A percentile compares a stretch with the other conserved stretches of the same genome.
These are phyloP conservation scores for Eimeria mitis DNA, from an alignment of 169 alveolate species.

Conservation along the genomic window DNA sequence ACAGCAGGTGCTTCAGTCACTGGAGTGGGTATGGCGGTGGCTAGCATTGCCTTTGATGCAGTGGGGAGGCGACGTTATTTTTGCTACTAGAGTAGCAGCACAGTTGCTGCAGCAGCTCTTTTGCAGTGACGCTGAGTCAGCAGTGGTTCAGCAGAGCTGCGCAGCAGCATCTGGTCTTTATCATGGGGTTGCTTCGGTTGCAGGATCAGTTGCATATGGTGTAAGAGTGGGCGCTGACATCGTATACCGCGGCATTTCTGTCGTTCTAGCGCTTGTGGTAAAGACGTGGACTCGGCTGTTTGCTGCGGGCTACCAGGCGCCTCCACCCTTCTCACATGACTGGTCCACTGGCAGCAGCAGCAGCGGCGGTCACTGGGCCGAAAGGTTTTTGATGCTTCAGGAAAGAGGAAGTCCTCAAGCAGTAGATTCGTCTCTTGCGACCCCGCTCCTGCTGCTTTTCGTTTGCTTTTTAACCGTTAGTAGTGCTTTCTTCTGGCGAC, in stretches of 20 bases:
- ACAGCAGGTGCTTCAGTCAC: constrained; percentile 30
- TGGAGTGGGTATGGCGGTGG: constrained; percentile 25
- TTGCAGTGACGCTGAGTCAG: constrained; percentile 66
- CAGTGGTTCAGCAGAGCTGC: constrained; percentile 70
- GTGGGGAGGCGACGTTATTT: neutral
- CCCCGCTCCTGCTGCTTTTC: neutral
- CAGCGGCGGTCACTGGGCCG: constrained; percentile 25
- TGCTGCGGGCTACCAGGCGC: neutral
- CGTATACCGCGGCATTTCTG: neutral
- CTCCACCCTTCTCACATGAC: neutral
- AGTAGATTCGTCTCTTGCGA: neutral
- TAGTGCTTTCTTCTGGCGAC: constrained; percentile 39
- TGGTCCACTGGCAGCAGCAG: constrained; percentile 51
- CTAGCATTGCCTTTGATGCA: neutral
- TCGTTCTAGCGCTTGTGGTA: neutral
- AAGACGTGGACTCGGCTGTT: constrained; percentile 21
- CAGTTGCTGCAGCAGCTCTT: neutral
- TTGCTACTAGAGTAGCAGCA: neutral
- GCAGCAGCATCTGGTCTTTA: constrained; percentile 28
- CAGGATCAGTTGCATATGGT: neutral
- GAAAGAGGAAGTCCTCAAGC: constrained; percentile 20
- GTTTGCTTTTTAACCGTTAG: neutral
- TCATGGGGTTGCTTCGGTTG: neutral
- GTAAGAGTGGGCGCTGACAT: neutral
- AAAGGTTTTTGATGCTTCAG: constrained; percentile 22